Evolutionary conservation across 1,284 basidiomycete genomes (phyloP).

Genomic region (Meira nashicola): DNA sequence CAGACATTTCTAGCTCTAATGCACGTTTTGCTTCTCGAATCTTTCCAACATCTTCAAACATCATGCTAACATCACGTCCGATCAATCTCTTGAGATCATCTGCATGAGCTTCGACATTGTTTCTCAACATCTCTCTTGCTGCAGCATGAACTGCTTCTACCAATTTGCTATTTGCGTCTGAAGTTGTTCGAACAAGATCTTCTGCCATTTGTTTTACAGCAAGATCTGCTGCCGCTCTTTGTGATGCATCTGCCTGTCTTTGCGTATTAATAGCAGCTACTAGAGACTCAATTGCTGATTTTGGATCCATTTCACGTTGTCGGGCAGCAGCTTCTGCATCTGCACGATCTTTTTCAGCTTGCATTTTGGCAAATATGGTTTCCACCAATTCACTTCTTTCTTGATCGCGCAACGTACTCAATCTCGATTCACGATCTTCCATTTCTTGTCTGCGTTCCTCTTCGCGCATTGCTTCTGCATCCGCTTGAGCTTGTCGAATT

Average conservation of each 20-base stretch:
- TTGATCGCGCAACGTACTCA: constrained; percentile 17
- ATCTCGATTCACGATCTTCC: constrained; percentile 4
- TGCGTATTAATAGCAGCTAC: constrained; percentile 38
- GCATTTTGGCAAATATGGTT: constrained; percentile 5
- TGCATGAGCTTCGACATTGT: constrained; percentile 35
- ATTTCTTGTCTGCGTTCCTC: constrained; percentile 18
- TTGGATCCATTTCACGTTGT: constrained; percentile 22
- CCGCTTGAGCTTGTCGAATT: not conserved
- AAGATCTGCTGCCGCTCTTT: constrained; percentile 23
- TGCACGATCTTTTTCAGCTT: constrained; percentile 6
- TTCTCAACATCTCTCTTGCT: constrained; percentile 32
- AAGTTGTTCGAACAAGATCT: constrained; percentile 27
- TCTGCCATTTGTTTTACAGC: constrained; percentile 29
- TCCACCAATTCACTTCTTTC: constrained; percentile 35
- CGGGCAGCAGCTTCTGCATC: constrained; percentile 2
- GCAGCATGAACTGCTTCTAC: constrained; percentile 37
- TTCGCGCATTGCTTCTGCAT: constrained; percentile 18
- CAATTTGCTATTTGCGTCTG: constrained; percentile 34
- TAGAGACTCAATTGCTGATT: constrained; percentile 37
- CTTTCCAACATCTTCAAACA: constrained; percentile 48
- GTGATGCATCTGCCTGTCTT: constrained; percentile 24
- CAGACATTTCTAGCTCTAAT: constrained; percentile 40
- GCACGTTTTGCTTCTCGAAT: constrained; percentile 38
- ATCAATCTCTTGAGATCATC: constrained; percentile 39
- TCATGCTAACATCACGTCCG: constrained; percentile 26